These are phyloP conservation scores for Trichosanthes cucumerina DNA, from an alignment of 306 rosid species.

Conservation along the genomic window DNA sequence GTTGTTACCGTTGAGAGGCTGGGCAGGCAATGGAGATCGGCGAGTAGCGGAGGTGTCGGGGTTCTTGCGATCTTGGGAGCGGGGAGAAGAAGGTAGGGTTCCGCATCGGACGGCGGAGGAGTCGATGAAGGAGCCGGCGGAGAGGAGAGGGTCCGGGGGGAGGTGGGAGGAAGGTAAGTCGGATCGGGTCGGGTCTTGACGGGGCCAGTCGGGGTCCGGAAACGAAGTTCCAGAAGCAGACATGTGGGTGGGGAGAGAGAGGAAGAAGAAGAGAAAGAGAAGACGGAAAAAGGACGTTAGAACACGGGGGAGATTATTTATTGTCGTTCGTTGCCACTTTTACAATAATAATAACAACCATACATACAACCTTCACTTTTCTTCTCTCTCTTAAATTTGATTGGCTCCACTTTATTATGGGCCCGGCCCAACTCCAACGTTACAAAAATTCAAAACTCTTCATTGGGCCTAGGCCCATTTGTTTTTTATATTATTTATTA, in stretches of 20 bases:
- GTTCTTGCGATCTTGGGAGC: background rate
- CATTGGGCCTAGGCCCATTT: background rate
- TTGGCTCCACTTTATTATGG: background rate
- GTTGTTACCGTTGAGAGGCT: slow-evolving; percentile 8
- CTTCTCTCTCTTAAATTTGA: background rate
- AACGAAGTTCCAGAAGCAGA: slow-evolving; percentile 10
- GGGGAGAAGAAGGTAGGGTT: background rate
- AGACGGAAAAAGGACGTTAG: background rate
- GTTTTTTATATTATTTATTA: background rate
- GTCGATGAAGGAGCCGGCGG: slow-evolving; percentile 28
- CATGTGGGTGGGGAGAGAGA: background rate
- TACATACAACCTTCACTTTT: background rate
- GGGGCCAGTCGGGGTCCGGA: slow-evolving; percentile 10
- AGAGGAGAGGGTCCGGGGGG: slow-evolving; percentile 36
- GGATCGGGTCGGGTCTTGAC: background rate
- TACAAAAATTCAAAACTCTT: background rate
- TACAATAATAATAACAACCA: background rate
- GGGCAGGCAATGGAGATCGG: slow-evolving; percentile 4
- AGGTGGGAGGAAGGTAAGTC: background rate
- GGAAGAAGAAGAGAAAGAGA: background rate
- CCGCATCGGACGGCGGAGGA: background rate
- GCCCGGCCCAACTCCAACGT: background rate
- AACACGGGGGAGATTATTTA: background rate
- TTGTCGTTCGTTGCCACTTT: background rate
- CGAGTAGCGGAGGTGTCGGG: background rate